Conservation (phyloP, 1,284 basidiomycete genomes). For the Fomitiporia mediterranea region DNA sequence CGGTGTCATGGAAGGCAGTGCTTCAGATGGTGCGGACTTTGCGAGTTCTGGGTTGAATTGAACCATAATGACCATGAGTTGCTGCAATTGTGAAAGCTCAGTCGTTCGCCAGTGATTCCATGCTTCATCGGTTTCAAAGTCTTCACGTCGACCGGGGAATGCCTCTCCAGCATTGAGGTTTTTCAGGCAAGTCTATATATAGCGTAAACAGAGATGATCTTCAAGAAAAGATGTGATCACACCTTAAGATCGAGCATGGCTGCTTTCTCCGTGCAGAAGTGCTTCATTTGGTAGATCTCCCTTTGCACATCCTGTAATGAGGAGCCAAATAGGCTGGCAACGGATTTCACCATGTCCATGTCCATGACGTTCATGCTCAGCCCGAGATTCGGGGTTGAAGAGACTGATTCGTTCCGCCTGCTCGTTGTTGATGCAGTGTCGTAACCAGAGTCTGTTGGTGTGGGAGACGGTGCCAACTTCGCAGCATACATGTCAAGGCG, state of each 20-base stretch:
- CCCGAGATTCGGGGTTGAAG: constrained; percentile 32
- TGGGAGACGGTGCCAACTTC: constrained; percentile 62
- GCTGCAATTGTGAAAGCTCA: constrained; percentile 84
- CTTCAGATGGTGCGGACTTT: constrained; percentile 65
- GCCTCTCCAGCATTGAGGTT: constrained; percentile 82
- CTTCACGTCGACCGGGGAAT: constrained; percentile 83
- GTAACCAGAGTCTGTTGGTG: constrained; percentile 59
- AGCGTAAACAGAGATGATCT: constrained; percentile 38
- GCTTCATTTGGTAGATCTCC: constrained; percentile 69
- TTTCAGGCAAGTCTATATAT: constrained; percentile 84
- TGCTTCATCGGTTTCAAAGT: constrained; percentile 78
- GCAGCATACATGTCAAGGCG: constrained; percentile 80
- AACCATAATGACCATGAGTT: constrained; percentile 87
- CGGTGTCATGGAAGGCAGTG: constrained; percentile 37
- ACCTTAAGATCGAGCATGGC: constrained; percentile 21
- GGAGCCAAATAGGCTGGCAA: constrained; percentile 74
- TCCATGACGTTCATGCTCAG: constrained; percentile 53
- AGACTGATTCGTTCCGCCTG: constrained; percentile 45
- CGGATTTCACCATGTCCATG: constrained; percentile 71
- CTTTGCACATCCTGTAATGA: constrained; percentile 62
- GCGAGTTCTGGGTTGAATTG: constrained; percentile 84
- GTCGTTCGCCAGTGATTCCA: constrained; percentile 82
- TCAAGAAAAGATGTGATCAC: not conserved
- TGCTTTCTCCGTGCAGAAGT: constrained; percentile 79
- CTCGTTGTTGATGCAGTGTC: constrained; percentile 53